Conservation (phyloP, 106 monocot species). For the Platanthera zijinensis region DNA sequence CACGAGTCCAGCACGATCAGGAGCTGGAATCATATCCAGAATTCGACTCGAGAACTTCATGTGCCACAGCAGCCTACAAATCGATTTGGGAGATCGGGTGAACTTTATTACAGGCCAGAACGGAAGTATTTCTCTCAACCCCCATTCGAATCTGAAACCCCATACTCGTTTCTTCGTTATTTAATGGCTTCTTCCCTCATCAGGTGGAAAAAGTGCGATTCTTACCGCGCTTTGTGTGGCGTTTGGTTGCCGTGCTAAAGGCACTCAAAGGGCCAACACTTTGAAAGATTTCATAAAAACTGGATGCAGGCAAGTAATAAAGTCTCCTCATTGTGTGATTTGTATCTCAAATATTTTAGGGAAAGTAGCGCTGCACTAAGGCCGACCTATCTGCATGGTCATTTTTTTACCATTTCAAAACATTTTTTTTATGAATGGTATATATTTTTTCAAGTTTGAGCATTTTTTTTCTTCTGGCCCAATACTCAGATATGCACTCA, state of each 20-base stretch:
- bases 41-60: conserved; percentile 97
- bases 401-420: no score
- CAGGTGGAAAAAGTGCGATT: conserved; percentile 96
- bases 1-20: conserved; percentile 9
- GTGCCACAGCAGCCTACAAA: conserved; percentile 81
- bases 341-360: background rate
- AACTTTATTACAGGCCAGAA: conserved; percentile 99
- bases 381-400: no score
- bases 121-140: conserved; percentile 42
- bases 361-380: no score
- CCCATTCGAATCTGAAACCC: background rate
- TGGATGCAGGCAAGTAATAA: conserved; percentile 60
- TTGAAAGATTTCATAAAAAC: conserved; percentile 97
- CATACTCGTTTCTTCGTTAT: background rate
- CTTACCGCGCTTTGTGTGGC: conserved; percentile 86
- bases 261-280: conserved; percentile 69
- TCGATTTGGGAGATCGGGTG: conserved; percentile 72
- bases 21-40: conserved; percentile 61
- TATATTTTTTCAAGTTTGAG: no score
- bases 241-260: conserved; percentile 83
- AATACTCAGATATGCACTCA: no score
- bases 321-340: background rate
- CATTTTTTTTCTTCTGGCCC: no score
- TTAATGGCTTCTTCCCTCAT: background rate
- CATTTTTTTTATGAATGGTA: no score